Base-by-base conservation (phyloP, 2,329 filamentous ascomycete genomes). In the Aspergillus neotritici region DNA sequence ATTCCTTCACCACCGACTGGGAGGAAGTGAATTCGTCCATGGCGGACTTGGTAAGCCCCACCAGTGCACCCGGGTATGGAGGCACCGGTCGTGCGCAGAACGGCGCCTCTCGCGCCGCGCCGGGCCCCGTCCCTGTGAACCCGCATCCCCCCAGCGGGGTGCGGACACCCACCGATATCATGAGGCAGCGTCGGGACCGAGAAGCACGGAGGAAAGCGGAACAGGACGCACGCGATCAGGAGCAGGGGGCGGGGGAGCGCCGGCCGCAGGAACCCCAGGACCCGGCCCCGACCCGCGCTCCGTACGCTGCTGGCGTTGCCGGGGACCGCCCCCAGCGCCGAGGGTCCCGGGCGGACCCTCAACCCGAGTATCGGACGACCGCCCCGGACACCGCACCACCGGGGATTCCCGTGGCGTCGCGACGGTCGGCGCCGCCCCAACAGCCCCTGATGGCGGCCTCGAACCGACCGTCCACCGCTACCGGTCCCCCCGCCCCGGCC, bases 11-110 rank as follows among this genome's bases (percentile, higher is more conserved):
- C 7, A 78, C 86, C 16, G 89, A 95, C 67, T 71, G 83, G 55
- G 77, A 83, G 48, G 93, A 98, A 75, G 87, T 94, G 73, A 85
- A 87, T 77, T 87, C 90, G 55, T 80, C 81, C 59, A 97, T 98
- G 90, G 86, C 90, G 56, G 90, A 95, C 65, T 75, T 95, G 56
- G 76, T 80, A 60, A 78, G 80, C 61, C 73, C 74, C 58, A 71
- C 74, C 51, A 72, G 76, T 56, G 68, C 65, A 39, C 46, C 61
- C 46, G 61, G 59, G 43, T 52, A 64, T 42, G 56, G 55, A 61
- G 78, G 78, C 53, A 77, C 78, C 62, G 76, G 71, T 47, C 75
- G 77, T 55, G 67, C 71, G 34, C 71, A 71, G 56, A 80, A 81
- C 73, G 80, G 78, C 52, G 72, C 73, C 50, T 66, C 75, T 38